Evolutionary conservation across 257 asterid genomes (phyloP), one percentile per base, ranked within the genome.

Genomic region (Rauvolfia tetraphylla): DNA sequence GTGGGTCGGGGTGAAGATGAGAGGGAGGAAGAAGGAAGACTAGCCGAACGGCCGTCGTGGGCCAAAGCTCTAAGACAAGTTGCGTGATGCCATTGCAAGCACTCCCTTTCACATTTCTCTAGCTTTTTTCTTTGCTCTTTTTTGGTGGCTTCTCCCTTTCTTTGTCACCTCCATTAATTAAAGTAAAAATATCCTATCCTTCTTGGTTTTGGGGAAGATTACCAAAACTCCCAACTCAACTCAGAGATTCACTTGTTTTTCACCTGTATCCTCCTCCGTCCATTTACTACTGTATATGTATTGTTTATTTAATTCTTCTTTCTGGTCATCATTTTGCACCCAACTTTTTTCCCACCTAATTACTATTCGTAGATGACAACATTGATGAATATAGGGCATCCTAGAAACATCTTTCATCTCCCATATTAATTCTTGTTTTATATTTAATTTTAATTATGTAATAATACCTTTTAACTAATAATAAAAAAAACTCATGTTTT

Each of bases 91-190:
- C 76, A 80, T 77, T 70, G 14, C 77, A 48, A 73, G 72, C 63
- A 74, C 75, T 80, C 80, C 66, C 66, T 71, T 70, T 77, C 87
- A 80, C 80, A 74, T 73, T 76, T 58, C 57, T 34, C 54, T 46
- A 33, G 49, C 61, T 29, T 22, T 38, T 46, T 53, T 75, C 46
- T 39, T 27, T 63, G 49, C 75, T 54, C 76, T 71, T 80, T 80
- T 80, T 68, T 25, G 82, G 76, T 80, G 84, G 73, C 81, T 83
- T 72, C 79, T 72, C 72, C 71, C 82, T 80, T 77, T 83, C 81
- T 77, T 75, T 74, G 74, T 80, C 81, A 71, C 76, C 76, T 39
- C 85, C 73, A 80, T 71, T 78, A 65, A 83, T 77, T 76, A 74
- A 73, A 82, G 78, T 54, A 39, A 68, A 66, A 62, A 17, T 2